Evolutionary conservation across 495 filamentous ascomycete species (phyloP).

Genomic region (Podospora anserina): DNA sequence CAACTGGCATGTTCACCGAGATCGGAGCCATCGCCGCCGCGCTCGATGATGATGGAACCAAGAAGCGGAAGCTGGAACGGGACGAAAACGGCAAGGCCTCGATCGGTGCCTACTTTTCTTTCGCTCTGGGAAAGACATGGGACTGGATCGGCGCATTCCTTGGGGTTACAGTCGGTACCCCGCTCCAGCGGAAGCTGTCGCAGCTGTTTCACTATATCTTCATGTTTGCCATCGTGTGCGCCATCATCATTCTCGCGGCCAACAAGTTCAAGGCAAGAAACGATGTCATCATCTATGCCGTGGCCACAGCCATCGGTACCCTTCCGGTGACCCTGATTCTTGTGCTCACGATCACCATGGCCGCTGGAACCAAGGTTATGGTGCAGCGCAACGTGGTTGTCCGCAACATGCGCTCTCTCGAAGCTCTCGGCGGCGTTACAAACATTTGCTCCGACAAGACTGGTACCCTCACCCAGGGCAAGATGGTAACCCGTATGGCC

Average conservation of each 20-base stretch:
- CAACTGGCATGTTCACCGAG: slow-evolving; percentile 13
- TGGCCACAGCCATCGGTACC: slow-evolving; percentile 67
- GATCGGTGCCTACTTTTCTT: neutral
- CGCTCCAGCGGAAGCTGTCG: slow-evolving; percentile 16
- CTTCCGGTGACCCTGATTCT: slow-evolving; percentile 68
- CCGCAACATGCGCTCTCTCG: slow-evolving; percentile 66
- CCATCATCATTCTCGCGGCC: slow-evolving; percentile 11
- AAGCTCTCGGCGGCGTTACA: slow-evolving; percentile 79
- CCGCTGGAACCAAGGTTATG: slow-evolving; percentile 78
- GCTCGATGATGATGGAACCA: slow-evolving; percentile 4
- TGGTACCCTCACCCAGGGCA: slow-evolving; percentile 74
- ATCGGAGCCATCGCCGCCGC: slow-evolving; percentile 16
- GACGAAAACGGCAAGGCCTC: slow-evolving; percentile 11
- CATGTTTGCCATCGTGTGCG: slow-evolving; percentile 13
- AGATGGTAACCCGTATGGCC: slow-evolving; percentile 71
- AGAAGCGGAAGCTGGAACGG: slow-evolving; percentile 12
- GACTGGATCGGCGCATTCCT: slow-evolving; percentile 13
- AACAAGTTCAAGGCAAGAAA: slow-evolving; percentile 57
- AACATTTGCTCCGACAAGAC: slow-evolving; percentile 89
- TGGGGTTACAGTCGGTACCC: slow-evolving; percentile 12
- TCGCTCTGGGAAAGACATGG: neutral
- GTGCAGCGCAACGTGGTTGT: slow-evolving; percentile 72
- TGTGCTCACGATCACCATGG: slow-evolving; percentile 71
- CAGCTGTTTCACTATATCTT: slow-evolving; percentile 15
- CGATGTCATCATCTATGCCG: slow-evolving; percentile 80